These are phyloP conservation scores for Buxus sempervirens DNA, from an alignment of 164 flowering plant genomes.

Conservation along the genomic window DNA sequence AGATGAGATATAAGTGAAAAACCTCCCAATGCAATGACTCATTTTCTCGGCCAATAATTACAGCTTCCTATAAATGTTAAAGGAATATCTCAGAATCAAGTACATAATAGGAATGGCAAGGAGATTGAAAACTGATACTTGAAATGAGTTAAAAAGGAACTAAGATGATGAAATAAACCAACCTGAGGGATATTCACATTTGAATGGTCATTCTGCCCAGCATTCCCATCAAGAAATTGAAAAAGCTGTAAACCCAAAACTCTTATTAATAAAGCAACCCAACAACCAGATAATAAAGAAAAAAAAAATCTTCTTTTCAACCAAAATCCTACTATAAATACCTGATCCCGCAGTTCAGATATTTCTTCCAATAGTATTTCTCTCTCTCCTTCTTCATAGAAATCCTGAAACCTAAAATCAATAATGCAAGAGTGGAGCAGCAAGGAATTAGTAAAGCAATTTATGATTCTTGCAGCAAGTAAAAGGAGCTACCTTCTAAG, in stretches of 20 bases:
- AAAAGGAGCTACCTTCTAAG: slow-evolving; percentile 59
- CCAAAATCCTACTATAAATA: slow-evolving; percentile 20
- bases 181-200: slow-evolving; percentile 35
- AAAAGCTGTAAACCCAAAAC: slow-evolving; percentile 44
- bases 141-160: slow-evolving; percentile 1
- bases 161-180: slow-evolving; percentile 4
- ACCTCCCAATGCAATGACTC: slow-evolving; percentile 57
- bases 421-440: slow-evolving; percentile 1
- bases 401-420: slow-evolving; percentile 74
- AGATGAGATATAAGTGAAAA: slow-evolving; percentile 8
- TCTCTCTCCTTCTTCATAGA: slow-evolving; percentile 95
- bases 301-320: not conserved
- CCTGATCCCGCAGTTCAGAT: slow-evolving; percentile 77
- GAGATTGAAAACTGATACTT: not conserved
- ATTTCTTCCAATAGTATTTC: slow-evolving; percentile 70
- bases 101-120: not conserved
- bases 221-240: slow-evolving; percentile 45
- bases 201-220: slow-evolving; percentile 27
- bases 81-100: slow-evolving; percentile 2
- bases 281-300: not conserved
- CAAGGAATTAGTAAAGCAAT: not conserved
- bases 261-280: not conserved
- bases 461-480: not conserved
- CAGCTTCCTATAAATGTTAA: slow-evolving; percentile 37
- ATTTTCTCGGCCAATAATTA: slow-evolving; percentile 27